Base-by-base conservation (phyloP, 2,329 filamentous ascomycete genomes). In the Aspergillus thermomutatus region DNA sequence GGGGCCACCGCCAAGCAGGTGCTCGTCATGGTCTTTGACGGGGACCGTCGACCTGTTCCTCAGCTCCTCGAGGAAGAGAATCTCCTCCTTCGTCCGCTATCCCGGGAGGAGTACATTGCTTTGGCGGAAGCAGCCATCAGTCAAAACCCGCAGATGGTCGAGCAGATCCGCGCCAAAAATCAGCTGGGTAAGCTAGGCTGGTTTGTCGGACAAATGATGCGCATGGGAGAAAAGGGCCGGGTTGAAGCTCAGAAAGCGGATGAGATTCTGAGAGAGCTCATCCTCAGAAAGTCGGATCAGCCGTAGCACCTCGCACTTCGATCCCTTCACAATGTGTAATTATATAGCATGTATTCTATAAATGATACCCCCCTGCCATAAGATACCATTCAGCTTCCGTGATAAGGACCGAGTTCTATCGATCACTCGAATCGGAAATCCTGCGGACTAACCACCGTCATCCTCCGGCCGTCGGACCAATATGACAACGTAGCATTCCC, bases 151-250 rank as follows among this genome's bases (percentile, higher is more conserved):
- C 76, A 82, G 40, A 82, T 86, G 74, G 84, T 86, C 2, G 75
- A 79, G 53, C 81, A 85, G 52, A 85, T 89, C 50, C 75, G 80
- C 45, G 75, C 79, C 49, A 85, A 83, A 65, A 81, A 82, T 0
- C 84, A 87, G 61, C 75, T 77, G 28, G 84, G 85, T n/a, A 90
- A 89, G 70, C 70, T 87, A 6, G 85, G 84, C 64, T 89, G 83
- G 77, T 82, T 89, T 63, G 81, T 90, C 14, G 87, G 87, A 10
- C 83, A 87, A 70, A 87, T 89, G 83, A 85, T 89, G 73, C 77
- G 83, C 47, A 73, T 76, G 58, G 84, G 83, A 27, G 78, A 81
- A 27, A 83, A 84, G 57, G 85, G 85, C 0, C 82, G 82, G 1
- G 81, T 89, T 6, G 84, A 88, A 69, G 82, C 87, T 4, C 77